Evolutionary conservation across 2,329 filamentous ascomycete genomes (phyloP), one percentile per base, ranked within the genome.

Genomic region (Fusarium miscanthi): DNA sequence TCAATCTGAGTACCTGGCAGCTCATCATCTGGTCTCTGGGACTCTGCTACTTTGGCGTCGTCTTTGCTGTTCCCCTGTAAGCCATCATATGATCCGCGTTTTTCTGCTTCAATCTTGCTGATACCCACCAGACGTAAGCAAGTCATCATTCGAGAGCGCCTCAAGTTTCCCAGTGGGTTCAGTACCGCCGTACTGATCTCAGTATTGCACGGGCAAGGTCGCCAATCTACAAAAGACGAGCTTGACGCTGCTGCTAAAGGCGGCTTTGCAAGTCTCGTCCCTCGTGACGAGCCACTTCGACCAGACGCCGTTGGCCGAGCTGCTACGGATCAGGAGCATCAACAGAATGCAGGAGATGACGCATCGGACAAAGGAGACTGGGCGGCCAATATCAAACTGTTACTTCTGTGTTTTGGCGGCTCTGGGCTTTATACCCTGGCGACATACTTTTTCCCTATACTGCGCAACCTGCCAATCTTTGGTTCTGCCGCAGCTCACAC

Each of bases 91-190:
- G 8, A 38, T 17, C 33, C 21, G 41, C 19, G 3, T n/a, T 27
- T n/a, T 14, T 40, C 37, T 52, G 27, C n/a, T 21, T n/a, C 31
- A 30, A 40, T 23, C 23, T 58, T 67, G 25, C 42, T 72, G 43
- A 71, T 43, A 25, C 27, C 27, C 14, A 54, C 21, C 31, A 89
- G 87, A 60, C 88, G 96, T 51, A 92, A 91, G 62, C 94, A 99
- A 83, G 95, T 98, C 60, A 97, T 99, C 68, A 94, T 99, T 61
- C 85, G 93, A 63, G 96, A 99, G 83, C 93, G 95, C 79, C 83
- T 99, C 64, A 96, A 93, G 79, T 99, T 99, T 76, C 96, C 96
- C 0, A 97, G 94, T 76, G 96, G 96, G 2, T 98, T 97, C 61
- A 97, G 96, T 53, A 98, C 96, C 4, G 96, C 96, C 0, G 88